A percentile compares a stretch with the other conserved stretches of the same genome.
Conservation (phyloP, 441 rosid genomes). For the Erysimum pusillum region DNA sequence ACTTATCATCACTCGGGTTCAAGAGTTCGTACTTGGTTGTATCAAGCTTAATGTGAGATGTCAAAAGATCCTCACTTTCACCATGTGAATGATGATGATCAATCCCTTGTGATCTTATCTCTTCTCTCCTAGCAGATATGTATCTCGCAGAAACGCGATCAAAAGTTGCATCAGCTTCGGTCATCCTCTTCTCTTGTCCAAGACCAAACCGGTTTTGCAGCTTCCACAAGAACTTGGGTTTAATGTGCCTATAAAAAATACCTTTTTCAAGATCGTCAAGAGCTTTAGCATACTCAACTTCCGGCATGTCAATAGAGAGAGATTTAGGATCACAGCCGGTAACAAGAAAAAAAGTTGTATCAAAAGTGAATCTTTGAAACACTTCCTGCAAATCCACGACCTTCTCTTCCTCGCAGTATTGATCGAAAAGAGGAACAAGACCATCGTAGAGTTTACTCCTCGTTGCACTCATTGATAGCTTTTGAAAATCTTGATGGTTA, state of each 20-base stretch:
- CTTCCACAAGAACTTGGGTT: conserved; percentile 47
- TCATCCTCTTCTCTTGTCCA: conserved; percentile 44
- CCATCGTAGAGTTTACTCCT: conserved; percentile 43
- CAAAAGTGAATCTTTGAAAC: conserved; percentile 56
- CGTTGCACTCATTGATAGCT: conserved; percentile 45
- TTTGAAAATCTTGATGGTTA: conserved; percentile 45
- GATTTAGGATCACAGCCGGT: conserved; percentile 55
- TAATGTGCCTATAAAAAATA: conserved; percentile 34
- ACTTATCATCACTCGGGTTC: conserved; percentile 41
- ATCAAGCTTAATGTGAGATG: conserved; percentile 39
- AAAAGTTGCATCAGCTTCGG: conserved; percentile 35
- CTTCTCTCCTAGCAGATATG: conserved; percentile 32
- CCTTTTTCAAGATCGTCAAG: conserved; percentile 41
- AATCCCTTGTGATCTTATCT: conserved; percentile 16
- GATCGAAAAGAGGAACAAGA: conserved; percentile 50
- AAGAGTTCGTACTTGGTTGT: conserved; percentile 36
- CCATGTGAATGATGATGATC: conserved; percentile 1
- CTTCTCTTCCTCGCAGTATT: conserved; percentile 20
- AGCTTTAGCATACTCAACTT: conserved; percentile 41
- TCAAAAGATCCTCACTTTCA: conserved; percentile 45
- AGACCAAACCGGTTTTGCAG: conserved; percentile 36
- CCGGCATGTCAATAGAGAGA: conserved; percentile 45
- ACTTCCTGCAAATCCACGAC: conserved; percentile 59
- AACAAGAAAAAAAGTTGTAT: conserved; percentile 44
- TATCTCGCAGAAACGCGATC: conserved; percentile 24